A percentile compares a stretch with the other conserved stretches of the same genome.
Evolutionary conservation across 495 filamentous ascomycete genomes (phyloP).

Genomic region (Trichocladium uniseriatum): DNA sequence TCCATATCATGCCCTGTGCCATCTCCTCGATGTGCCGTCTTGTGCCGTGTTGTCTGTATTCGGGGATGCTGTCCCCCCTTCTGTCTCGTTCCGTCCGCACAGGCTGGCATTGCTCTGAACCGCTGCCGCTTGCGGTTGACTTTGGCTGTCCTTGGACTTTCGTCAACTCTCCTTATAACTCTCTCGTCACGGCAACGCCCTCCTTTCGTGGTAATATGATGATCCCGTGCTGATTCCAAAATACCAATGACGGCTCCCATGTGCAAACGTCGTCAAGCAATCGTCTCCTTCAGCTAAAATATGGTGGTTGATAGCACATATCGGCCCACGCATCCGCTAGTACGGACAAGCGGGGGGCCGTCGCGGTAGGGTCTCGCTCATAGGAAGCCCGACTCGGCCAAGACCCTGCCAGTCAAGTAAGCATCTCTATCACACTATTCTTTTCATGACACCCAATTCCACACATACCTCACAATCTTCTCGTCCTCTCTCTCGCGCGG

Average conservation of each 20-base stretch:
- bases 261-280: no score
- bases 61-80: neutral
- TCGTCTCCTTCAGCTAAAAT: neutral
- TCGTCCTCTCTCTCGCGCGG: slow-evolving; percentile 95
- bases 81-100: no score
- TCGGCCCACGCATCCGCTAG: neutral
- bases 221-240: no score
- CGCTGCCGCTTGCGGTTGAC: no score
- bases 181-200: no score
- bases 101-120: no score
- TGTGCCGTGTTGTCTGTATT: neutral
- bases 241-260: no score
- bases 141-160: no score
- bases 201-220: no score
- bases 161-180: no score
- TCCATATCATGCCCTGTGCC: neutral
- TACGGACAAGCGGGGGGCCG: neutral
- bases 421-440: neutral
- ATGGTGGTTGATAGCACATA: neutral
- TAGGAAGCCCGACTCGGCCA: slow-evolving; percentile 41
- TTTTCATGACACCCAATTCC: no score
- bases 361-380: slow-evolving; percentile 15
- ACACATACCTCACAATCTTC: slow-evolving; percentile 49
- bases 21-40: neutral
- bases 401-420: slow-evolving; percentile 26